Evolutionary conservation across 768 basidiomycete genomes (phyloP).

Genomic region (Leccinum obscurum): DNA sequence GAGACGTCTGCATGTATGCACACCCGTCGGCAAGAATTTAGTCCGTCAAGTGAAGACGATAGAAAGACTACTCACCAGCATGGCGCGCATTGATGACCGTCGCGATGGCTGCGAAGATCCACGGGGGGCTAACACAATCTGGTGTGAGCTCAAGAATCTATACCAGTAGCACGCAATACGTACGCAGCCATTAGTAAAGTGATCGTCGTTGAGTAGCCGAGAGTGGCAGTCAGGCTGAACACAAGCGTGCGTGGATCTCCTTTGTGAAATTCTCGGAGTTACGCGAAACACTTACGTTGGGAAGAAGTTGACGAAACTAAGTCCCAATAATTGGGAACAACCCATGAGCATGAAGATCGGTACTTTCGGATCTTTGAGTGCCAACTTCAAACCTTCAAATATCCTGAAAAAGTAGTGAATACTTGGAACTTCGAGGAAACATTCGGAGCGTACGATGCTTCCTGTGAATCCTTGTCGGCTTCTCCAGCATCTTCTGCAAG

Average conservation of each 20-base stretch:
- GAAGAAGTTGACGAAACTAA: conserved; percentile 65
- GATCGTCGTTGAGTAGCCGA: conserved; percentile 59
- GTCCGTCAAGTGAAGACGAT: neutral
- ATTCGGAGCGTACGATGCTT: conserved; percentile 10
- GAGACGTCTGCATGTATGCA: conserved; percentile 44
- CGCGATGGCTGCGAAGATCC: conserved; percentile 54
- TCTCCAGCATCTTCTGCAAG: conserved; percentile 69
- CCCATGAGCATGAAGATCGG: conserved; percentile 53
- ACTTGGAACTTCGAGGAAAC: neutral
- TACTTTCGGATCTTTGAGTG: conserved; percentile 56
- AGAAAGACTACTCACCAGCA: conserved; percentile 35
- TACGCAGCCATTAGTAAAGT: conserved; percentile 63
- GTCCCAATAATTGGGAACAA: conserved; percentile 50
- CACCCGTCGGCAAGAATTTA: neutral
- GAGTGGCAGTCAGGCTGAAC: conserved; percentile 52
- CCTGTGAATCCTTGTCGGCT: conserved; percentile 50
- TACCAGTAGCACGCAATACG: conserved; percentile 19
- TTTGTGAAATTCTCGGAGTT: neutral
- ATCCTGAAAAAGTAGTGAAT: conserved; percentile 35
- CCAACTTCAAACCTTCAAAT: conserved; percentile 52
- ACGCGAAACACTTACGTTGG: conserved; percentile 38
- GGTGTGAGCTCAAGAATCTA: neutral
- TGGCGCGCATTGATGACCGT: conserved; percentile 56
- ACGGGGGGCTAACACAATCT: conserved; percentile 50
- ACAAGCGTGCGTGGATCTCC: neutral